These are phyloP conservation scores for Nasturtium officinale DNA, from an alignment of 345 rosid species.

Conservation along the genomic window DNA sequence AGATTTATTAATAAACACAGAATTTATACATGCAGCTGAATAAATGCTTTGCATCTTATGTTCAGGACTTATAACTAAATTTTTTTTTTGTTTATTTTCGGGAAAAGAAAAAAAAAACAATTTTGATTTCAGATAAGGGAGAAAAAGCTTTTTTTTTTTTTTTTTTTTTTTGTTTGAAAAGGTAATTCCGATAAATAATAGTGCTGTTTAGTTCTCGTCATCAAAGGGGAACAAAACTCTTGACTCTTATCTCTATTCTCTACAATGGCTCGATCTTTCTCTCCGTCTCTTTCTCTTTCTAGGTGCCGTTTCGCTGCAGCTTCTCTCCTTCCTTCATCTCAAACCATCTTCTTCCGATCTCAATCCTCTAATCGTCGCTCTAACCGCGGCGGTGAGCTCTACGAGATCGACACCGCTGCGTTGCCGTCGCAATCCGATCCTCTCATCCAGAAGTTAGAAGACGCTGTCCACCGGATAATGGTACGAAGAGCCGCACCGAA, in stretches of 20 bases:
- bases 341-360: conserved; percentile 42
- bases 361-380: conserved; percentile 51
- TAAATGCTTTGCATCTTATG: neutral
- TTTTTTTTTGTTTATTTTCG: neutral
- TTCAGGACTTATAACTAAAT: neutral
- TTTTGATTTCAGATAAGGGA: neutral
- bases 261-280: conserved; percentile 41
- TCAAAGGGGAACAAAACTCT: conserved; percentile 20
- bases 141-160: too few relatives aligned
- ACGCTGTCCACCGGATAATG: conserved; percentile 84
- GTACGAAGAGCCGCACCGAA: conserved; percentile 94
- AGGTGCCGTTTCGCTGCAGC: conserved; percentile 15
- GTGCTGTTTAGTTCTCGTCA: neutral
- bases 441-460: conserved; percentile 74
- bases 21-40: neutral
- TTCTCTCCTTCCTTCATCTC: conserved; percentile 40
- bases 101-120: neutral
- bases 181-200: conserved; percentile 2
- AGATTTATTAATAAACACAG: too few relatives aligned
- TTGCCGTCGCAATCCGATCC: conserved; percentile 58
- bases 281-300: conserved; percentile 32
- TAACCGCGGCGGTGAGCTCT: conserved; percentile 37
- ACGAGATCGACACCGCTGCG: conserved; percentile 39
- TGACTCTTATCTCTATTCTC: conserved; percentile 5
- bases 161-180: neutral